Percentiles rank a stretch among this genome's conserved stretches.
phyloP scores from a whole-genome alignment of 1,139 yeast genomes.

The Insectozyma bohioensis region DNA sequence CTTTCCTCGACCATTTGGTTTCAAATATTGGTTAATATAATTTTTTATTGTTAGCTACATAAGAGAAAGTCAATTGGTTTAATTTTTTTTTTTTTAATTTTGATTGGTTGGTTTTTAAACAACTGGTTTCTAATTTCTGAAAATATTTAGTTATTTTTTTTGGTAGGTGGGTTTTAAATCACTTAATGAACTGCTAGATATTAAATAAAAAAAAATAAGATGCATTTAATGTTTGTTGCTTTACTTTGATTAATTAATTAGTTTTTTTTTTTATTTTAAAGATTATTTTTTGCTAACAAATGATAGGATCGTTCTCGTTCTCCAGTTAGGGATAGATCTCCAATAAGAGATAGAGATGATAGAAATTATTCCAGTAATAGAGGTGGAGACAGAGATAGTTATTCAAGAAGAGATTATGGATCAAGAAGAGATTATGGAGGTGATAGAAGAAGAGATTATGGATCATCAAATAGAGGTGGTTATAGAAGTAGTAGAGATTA shows the following conservation, averaged over 20 bases:
- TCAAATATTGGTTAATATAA: conserved; percentile 1
- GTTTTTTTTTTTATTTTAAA: conserved; percentile 5
- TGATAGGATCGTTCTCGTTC: conserved; percentile 49
- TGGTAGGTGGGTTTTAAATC: conserved; percentile 2
- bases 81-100: neutral
- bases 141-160: too few relatives aligned
- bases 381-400: conserved; percentile 8
- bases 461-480: conserved; percentile 18
- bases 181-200: too few relatives aligned
- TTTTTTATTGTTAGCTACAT: neutral
- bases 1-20: neutral
- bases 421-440: conserved; percentile 13
- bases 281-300: conserved; percentile 19
- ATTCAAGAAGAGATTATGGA: conserved; percentile 21
- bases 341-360: conserved; percentile 41
- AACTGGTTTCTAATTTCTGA: neutral
- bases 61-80: conserved; percentile 1
- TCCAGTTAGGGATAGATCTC: conserved; percentile 26
- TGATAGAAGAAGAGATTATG: conserved; percentile 25
- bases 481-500: conserved; percentile 23
- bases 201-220: too few relatives aligned
- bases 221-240: too few relatives aligned
- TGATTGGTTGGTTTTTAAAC: neutral
- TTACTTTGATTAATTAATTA: conserved; percentile 4
- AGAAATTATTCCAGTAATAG: conserved; percentile 24